These are phyloP conservation scores for Cryptococcus sp. DNA, from an alignment of 1,284 basidiomycete genomes.

Conservation along the genomic window DNA sequence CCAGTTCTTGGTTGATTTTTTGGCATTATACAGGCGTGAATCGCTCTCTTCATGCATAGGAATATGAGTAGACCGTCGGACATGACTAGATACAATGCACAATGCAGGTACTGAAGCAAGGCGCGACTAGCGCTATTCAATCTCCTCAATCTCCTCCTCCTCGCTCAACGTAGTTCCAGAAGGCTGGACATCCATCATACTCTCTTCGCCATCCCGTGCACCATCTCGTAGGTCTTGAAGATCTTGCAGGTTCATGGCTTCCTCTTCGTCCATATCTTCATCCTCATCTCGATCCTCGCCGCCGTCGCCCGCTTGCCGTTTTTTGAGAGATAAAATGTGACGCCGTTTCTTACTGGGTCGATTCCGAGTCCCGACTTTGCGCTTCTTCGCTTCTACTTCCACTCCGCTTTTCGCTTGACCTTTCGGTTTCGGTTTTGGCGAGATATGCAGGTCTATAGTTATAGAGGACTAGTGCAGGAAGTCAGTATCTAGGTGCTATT, in stretches of 20 bases:
- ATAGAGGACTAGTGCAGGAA: constrained; percentile 16
- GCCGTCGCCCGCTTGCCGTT: constrained; percentile 2
- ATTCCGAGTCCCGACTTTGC: constrained; percentile 4
- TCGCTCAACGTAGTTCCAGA: constrained; percentile 7
- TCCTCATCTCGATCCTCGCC: constrained; percentile 7
- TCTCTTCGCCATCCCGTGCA: neutral
- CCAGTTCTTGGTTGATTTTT: no score
- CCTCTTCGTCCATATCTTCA: constrained; percentile 24
- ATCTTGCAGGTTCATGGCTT: constrained; percentile 20
- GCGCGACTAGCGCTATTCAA: constrained; percentile 4
- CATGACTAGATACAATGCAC: neutral
- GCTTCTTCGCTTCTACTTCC: neutral
- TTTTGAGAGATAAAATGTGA: constrained; percentile 2
- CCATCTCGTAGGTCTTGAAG: neutral
- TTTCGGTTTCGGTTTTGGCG: constrained; percentile 15
- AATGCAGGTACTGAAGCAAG: neutral
- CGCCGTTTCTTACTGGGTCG: constrained; percentile 21
- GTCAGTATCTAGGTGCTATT: no score
- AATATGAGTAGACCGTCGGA: no score
- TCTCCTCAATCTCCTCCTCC: constrained; percentile 26
- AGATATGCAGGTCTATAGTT: constrained; percentile 26
- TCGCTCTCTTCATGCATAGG: no score
- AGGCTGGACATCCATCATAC: neutral
- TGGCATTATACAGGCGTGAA: no score
- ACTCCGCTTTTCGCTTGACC: neutral